Conservation (phyloP, 352 stramenopile species). For the Phytopythium vexans region DNA sequence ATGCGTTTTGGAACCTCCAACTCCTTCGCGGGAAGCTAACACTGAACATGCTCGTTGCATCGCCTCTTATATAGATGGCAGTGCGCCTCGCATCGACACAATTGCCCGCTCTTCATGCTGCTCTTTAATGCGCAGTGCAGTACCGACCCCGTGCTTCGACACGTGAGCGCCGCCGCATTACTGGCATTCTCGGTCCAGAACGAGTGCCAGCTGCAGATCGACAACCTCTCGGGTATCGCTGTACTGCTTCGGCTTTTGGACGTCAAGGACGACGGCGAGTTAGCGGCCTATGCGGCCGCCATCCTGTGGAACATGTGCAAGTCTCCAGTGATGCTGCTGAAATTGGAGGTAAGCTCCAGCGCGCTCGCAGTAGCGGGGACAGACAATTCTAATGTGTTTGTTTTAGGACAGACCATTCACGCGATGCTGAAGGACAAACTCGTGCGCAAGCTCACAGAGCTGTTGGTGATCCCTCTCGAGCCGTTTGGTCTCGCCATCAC, state of each 20-base stretch:
- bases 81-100: constrained; percentile 69
- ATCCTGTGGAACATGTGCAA: constrained; percentile 74
- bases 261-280: constrained; percentile 27
- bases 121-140: constrained; percentile 26
- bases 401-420: constrained; percentile 46
- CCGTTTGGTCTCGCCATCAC: constrained; percentile 38
- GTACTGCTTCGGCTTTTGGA: constrained; percentile 50
- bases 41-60: neutral
- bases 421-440: constrained; percentile 56
- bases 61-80: constrained; percentile 33
- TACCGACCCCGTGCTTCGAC: constrained; percentile 25
- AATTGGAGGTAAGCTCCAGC: constrained; percentile 43
- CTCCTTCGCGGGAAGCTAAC: neutral
- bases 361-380: too few species aligned
- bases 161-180: constrained; percentile 46
- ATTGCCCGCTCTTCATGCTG: constrained; percentile 60
- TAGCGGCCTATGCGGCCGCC: constrained; percentile 42
- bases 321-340: constrained; percentile 52
- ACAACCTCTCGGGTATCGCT: constrained; percentile 37
- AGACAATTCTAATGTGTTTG: neutral
- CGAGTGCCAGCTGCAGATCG: constrained; percentile 70
- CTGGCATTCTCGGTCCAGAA: constrained; percentile 68
- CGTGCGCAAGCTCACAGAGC: constrained; percentile 42
- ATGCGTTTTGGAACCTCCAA: neutral
- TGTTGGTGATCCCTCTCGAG: constrained; percentile 48